phyloP scores from a whole-genome alignment of 257 asterid species.

The Gardenia jasminoides region DNA sequence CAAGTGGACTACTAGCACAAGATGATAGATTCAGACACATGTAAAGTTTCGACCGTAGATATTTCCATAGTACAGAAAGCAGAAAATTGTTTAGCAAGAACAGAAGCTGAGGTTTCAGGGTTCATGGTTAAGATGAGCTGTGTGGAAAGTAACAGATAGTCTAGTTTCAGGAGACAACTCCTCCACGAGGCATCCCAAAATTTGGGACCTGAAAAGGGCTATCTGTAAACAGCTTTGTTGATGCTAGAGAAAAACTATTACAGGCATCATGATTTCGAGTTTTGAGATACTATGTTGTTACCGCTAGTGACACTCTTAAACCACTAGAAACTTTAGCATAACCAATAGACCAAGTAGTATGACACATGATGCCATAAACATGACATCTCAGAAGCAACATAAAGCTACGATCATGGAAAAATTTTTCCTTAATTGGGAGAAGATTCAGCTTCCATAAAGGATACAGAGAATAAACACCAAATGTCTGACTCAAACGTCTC shows the following conservation, averaged over 20 bases:
- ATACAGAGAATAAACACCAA: background rate
- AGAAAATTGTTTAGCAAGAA: background rate
- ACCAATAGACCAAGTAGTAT: background rate
- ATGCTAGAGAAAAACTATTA: too few relatives aligned
- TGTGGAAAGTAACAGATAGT: background rate
- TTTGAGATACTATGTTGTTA: too few relatives aligned
- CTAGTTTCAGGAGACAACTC: too few relatives aligned
- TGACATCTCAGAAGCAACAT: too few relatives aligned
- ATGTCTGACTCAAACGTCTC: background rate
- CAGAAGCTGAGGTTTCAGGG: background rate
- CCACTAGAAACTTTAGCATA: background rate
- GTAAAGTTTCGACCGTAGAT: background rate
- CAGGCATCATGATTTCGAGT: background rate
- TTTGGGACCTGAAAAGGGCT: background rate
- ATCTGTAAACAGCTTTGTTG: background rate
- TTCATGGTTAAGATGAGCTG: background rate
- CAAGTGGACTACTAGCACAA: too few relatives aligned
- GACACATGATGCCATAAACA: too few relatives aligned
- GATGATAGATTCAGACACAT: background rate
- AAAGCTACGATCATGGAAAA: too few relatives aligned
- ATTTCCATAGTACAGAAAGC: background rate
- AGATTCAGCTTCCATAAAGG: too few relatives aligned
- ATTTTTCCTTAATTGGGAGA: too few relatives aligned
- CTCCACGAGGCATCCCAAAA: background rate
- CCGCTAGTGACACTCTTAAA: too few relatives aligned